Evolutionary conservation across 2,329 filamentous ascomycete genomes (phyloP).

Genomic region (Colletotrichum sp.): DNA sequence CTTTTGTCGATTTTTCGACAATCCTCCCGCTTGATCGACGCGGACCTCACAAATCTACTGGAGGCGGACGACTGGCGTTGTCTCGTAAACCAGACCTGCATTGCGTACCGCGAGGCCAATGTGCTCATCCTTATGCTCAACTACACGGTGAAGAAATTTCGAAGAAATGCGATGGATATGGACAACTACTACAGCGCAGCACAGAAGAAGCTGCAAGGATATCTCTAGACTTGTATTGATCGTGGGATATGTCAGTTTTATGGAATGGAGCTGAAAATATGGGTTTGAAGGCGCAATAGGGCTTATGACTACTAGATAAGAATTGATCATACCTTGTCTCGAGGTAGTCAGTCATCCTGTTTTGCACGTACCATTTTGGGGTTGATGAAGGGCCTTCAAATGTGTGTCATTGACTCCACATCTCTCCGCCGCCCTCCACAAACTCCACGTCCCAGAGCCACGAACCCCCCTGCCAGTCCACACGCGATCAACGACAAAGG

Average conservation of each 20-base stretch:
- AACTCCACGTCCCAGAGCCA: too few species aligned
- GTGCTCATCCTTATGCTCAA: not conserved
- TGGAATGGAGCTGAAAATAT: not conserved
- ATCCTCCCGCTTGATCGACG: not conserved
- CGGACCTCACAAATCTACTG: not conserved
- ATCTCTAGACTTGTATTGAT: not conserved
- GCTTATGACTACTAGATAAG: not conserved
- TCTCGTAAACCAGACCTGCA: not conserved
- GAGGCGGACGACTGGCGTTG: not conserved
- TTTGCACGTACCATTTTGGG: not conserved
- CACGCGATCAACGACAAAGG: too few species aligned
- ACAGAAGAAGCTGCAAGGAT: not conserved
- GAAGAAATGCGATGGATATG: not conserved
- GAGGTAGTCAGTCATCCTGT: not conserved
- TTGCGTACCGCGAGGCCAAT: not conserved
- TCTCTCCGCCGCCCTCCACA: too few species aligned
- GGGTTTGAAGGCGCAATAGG: not conserved
- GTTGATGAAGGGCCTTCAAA: too few species aligned
- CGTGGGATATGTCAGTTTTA: not conserved
- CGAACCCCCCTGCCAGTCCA: too few species aligned
- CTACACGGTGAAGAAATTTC: not conserved
- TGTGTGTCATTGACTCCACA: too few species aligned
- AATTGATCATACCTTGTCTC: not conserved
- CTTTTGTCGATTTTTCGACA: not conserved
- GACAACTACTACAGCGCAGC: not conserved